These are phyloP conservation scores for Scleroderma citrinum DNA, from an alignment of 768 basidiomycete species.

Conservation along the genomic window DNA sequence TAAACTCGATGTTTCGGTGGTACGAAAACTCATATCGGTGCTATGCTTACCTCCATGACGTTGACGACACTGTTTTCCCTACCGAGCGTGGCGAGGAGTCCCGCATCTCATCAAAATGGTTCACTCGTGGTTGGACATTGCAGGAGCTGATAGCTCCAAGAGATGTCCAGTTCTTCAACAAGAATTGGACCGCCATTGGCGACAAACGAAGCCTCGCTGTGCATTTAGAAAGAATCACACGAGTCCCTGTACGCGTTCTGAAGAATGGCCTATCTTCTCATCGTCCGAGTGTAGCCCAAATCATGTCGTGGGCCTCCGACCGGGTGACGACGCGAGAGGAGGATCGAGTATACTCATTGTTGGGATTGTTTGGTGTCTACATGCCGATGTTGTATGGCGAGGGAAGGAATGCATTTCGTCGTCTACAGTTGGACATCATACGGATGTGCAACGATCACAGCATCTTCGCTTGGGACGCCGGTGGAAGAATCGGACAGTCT, in stretches of 20 bases:
- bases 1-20: constrained; percentile 15
- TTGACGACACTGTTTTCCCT: background rate
- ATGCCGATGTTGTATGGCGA: constrained; percentile 13
- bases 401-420: constrained; percentile 7
- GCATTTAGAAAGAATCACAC: background rate
- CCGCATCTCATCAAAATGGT: constrained; percentile 7
- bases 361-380: constrained; percentile 9
- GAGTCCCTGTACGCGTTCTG: constrained; percentile 2
- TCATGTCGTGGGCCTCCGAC: constrained; percentile 14
- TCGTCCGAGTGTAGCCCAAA: constrained; percentile 3
- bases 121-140: constrained; percentile 12
- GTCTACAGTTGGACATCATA: constrained; percentile 5
- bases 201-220: constrained; percentile 3
- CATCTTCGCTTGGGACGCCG: constrained; percentile 3
- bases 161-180: constrained; percentile 10
- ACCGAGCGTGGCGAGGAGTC: background rate
- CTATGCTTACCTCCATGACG: constrained; percentile 11
- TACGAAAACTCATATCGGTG: constrained; percentile 12
- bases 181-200: constrained; percentile 6
- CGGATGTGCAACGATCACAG: background rate
- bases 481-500: background rate
- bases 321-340: constrained; percentile 12
- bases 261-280: background rate
- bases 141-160: constrained; percentile 13
- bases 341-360: constrained; percentile 13